These are phyloP conservation scores for Corinectria fuckeliana DNA, from an alignment of 2,329 filamentous ascomycete species.

Conservation along the genomic window DNA sequence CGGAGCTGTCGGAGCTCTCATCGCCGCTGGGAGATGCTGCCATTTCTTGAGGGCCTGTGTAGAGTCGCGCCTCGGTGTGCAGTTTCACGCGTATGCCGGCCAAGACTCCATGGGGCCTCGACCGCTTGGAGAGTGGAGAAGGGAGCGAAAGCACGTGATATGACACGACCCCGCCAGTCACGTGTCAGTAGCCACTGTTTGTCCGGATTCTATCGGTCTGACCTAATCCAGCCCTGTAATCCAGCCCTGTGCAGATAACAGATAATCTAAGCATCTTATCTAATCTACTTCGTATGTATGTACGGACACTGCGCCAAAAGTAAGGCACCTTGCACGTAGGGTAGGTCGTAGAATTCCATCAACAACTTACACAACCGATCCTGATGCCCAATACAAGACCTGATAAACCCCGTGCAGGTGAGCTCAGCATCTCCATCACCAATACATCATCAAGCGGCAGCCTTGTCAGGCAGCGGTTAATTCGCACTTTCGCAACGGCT, in stretches of 20 bases:
- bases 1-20: slow-evolving; percentile 1
- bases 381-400: slow-evolving; percentile 12
- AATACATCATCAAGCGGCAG: not conserved
- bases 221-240: too few relatives aligned
- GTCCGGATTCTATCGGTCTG: too few relatives aligned
- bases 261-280: too few relatives aligned
- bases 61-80: slow-evolving; percentile 5
- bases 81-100: not conserved
- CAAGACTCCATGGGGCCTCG: not conserved
- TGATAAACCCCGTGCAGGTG: slow-evolving; percentile 4
- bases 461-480: slow-evolving; percentile 14
- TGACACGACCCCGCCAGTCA: not conserved
- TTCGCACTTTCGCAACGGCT: not conserved
- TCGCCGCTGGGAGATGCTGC: not conserved
- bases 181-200: too few relatives aligned
- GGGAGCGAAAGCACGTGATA: slow-evolving; percentile 15
- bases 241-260: too few relatives aligned
- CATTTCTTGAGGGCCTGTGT: slow-evolving; percentile 4
- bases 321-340: too few relatives aligned
- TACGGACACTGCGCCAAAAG: too few relatives aligned
- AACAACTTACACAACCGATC: not conserved
- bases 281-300: too few relatives aligned
- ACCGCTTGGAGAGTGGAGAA: not conserved
- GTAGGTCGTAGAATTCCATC: too few relatives aligned
- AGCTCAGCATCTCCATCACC: slow-evolving; percentile 10